A percentile compares a stretch with the other conserved stretches of the same genome.
Evolutionary conservation across 2,329 filamentous ascomycete species (phyloP).

Genomic region (Blastomyces gilchristii): DNA sequence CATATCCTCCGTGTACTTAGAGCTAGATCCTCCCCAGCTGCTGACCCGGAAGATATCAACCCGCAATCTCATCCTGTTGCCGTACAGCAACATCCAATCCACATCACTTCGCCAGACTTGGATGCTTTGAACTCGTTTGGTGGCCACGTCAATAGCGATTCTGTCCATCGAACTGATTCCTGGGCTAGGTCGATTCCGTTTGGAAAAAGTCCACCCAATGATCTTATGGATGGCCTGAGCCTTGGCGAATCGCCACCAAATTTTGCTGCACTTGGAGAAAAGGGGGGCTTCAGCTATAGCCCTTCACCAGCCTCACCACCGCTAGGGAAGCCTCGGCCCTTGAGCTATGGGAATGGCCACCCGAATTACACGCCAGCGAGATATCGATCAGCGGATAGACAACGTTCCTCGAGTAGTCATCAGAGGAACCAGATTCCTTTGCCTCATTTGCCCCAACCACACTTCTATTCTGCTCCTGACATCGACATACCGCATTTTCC

Average conservation of each 20-base stretch:
- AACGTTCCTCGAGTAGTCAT: slow-evolving; percentile 29
- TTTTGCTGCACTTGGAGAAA: slow-evolving; percentile 30
- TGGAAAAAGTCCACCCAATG: slow-evolving; percentile 36
- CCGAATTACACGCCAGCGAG: slow-evolving; percentile 28
- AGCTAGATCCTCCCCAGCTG: slow-evolving; percentile 17
- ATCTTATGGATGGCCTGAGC: slow-evolving; percentile 27
- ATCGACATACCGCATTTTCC: slow-evolving; percentile 48
- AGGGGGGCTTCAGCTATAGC: slow-evolving; percentile 31
- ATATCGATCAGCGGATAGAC: slow-evolving; percentile 29
- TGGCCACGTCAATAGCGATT: slow-evolving; percentile 26
- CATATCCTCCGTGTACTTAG: slow-evolving; percentile 10
- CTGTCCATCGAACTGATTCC: slow-evolving; percentile 31
- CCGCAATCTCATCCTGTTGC: slow-evolving; percentile 20
- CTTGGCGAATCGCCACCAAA: slow-evolving; percentile 31
- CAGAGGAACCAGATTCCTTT: slow-evolving; percentile 41
- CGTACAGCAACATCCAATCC: slow-evolving; percentile 19
- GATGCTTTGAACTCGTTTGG: slow-evolving; percentile 28
- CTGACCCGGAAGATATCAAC: slow-evolving; percentile 24
- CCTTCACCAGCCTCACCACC: slow-evolving; percentile 37
- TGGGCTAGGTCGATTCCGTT: slow-evolving; percentile 38
- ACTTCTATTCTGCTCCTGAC: slow-evolving; percentile 67
- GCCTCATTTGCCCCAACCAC: slow-evolving; percentile 64
- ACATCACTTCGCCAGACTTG: slow-evolving; percentile 30
- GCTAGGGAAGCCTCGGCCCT: slow-evolving; percentile 29
- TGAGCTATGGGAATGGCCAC: slow-evolving; percentile 35